phyloP scores from a whole-genome alignment of 2,329 filamentous ascomycete genomes.

The Acarospora socialis region DNA sequence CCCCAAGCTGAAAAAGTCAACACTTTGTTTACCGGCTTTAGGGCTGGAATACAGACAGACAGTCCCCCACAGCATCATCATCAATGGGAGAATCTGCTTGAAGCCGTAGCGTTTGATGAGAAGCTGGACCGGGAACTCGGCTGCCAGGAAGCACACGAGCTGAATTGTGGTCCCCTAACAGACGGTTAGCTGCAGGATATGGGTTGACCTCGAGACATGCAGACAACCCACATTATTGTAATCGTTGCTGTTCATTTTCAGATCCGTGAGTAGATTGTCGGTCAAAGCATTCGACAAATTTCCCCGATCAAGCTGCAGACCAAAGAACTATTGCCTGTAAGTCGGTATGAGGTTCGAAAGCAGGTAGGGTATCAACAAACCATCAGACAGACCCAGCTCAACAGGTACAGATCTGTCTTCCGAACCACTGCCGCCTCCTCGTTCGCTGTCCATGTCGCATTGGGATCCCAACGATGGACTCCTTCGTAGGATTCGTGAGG shows the following conservation, averaged over 20 bases:
- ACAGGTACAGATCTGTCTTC: slow-evolving; percentile 29
- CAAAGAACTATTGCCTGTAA: no score
- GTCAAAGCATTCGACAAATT: slow-evolving; percentile 48
- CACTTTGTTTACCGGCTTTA: no score
- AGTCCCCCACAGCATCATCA: slow-evolving; percentile 43
- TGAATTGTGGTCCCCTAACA: slow-evolving; percentile 42
- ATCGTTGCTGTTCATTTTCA: slow-evolving; percentile 35
- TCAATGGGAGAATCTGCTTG: slow-evolving; percentile 46
- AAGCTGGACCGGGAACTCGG: slow-evolving; percentile 48
- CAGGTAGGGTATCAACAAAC: no score
- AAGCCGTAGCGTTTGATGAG: slow-evolving; percentile 44
- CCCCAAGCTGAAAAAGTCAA: slow-evolving; percentile 23
- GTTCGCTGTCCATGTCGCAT: slow-evolving; percentile 29
- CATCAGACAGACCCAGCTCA: slow-evolving; percentile 38
- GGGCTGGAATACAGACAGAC: slow-evolving; percentile 35
- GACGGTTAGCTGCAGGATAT: no score
- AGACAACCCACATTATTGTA: slow-evolving; percentile 30
- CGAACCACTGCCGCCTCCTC: slow-evolving; percentile 28
- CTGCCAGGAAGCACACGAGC: slow-evolving; percentile 37
- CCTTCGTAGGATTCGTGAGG: slow-evolving; percentile 35
- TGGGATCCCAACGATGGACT: slow-evolving; percentile 33
- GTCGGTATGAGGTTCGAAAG: no score
- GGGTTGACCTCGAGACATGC: slow-evolving; percentile 17
- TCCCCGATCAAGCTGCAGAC: slow-evolving; percentile 48
- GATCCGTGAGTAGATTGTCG: slow-evolving; percentile 42